These are phyloP conservation scores for Inonotus hispidus DNA, from an alignment of 1,284 basidiomycete species.

Conservation along the genomic window DNA sequence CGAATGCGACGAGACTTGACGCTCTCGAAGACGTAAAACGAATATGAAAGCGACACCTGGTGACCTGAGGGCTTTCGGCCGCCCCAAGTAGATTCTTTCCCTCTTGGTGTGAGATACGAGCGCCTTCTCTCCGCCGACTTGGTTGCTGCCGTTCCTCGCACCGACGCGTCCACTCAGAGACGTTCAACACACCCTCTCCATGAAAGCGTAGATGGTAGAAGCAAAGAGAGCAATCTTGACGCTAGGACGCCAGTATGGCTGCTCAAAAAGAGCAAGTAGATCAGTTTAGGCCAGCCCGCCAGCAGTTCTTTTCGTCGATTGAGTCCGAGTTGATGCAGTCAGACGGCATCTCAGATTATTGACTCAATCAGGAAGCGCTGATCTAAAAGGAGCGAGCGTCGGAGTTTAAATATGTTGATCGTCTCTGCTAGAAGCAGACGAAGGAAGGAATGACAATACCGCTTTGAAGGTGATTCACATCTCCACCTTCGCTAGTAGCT, in stretches of 20 bases:
- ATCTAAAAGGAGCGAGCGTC: neutral
- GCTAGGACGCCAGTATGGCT: neutral
- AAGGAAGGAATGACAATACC: neutral
- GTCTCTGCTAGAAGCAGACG: neutral
- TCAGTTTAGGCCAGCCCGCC: neutral
- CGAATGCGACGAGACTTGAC: conserved; percentile 3
- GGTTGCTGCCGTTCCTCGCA: neutral
- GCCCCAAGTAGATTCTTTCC: neutral
- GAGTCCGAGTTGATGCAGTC: neutral
- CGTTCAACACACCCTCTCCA: neutral
- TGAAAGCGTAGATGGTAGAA: neutral
- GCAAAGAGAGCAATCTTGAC: neutral
- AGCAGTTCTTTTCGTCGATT: neutral
- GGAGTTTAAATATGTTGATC: neutral
- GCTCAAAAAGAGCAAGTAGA: neutral
- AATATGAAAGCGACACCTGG: neutral
- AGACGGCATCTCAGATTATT: neutral
- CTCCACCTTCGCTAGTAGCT: too few species aligned
- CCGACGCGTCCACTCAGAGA: neutral
- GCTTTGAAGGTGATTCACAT: too few species aligned
- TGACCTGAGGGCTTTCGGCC: neutral
- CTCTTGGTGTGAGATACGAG: neutral
- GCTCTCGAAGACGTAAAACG: neutral
- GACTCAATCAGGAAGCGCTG: neutral
- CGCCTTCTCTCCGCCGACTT: neutral